Base-by-base conservation (phyloP, 2,329 filamentous ascomycete genomes). In the Cordyceps pruinosa region DNA sequence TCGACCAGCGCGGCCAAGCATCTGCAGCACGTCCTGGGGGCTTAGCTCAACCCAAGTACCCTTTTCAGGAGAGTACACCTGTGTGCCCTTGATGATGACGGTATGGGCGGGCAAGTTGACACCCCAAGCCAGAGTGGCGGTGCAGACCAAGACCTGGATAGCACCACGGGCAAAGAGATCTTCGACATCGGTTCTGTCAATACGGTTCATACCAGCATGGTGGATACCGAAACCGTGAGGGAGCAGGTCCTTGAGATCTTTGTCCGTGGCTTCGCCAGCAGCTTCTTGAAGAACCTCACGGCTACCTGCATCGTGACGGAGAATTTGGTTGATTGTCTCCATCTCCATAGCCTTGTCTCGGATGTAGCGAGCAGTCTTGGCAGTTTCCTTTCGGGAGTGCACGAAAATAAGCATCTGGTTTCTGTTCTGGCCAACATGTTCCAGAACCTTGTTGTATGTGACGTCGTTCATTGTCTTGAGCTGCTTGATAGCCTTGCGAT, bases 351-450 rank as follows among this genome's bases (percentile, higher is more conserved):
- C 93, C 73, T 97, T 97, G 76, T 99, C 95, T 61, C 92, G 84
- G 66, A 99, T 92, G 69, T 96, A 96, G 68, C 89, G 90, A 25
- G 93, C 94, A 3, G 95, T 99, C 75, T 99, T 99, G 9, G 92
- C 91, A 0, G 95, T 99, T 72, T 99, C 95, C 69, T 99, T 99
- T 66, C 94, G 83, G 35, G 95, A 99, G 70, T 99, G 95, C 6
- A 99, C 94, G 68, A 99, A 99, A 59, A 99, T 96, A 39, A 99
- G 84, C 92, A 99, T 97, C 72, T 99, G 94, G 66, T 99, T 96
- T 61, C 89, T 85, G 67, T 95, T 88, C 59, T 88, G 86, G 7
- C 94, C 94, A 30, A 97, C 93, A 68, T 97, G 93, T 72, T 99
- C 94, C 56, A 99, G 83, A 28, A 97, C 92, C 72, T 99, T 99